Evolutionary conservation across 768 basidiomycete genomes (phyloP), one percentile per base, ranked within the genome.

Genomic region (Lentinula sp.): DNA sequence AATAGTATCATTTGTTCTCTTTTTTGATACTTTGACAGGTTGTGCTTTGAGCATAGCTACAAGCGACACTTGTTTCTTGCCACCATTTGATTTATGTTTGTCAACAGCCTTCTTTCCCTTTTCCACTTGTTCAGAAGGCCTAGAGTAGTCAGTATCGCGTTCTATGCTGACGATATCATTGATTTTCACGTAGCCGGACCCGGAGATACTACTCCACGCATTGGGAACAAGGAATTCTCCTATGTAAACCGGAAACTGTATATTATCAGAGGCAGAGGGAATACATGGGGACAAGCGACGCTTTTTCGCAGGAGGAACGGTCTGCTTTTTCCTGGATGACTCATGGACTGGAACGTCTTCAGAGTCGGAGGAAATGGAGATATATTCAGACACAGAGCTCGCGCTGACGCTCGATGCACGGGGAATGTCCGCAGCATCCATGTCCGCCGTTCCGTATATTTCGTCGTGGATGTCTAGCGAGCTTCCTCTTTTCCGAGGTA

Each of bases 121-220:
- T 49, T 52, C 61, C 18, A 64, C 63, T 43, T 5, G 7, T 28
- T 42, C 39, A 35, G 67, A 23, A 57, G 74, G 73, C 60, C 65
- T 68, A n/a, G 67, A 59, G 9, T 68, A 6, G 43, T 60, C 56
- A 32, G 69, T 72, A 49, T 91, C 87, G 48, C 88, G 79, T 65
- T 83, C 80, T 9, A 91, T 74, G 51, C 68, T 66, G 23, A 91
- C 73, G 23, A 77, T 68, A n/a, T 91, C 89, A n/a, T 83, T 82
- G 21, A 74, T 62, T 62, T 84, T 84, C 40, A 89, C 76, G 62
- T 91, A 90, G 3, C 87, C 86, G 65, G 79, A 84, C 1, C 90
- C 90, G 53, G 82, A 87, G 13, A 82, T 87, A 43, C 86, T 91
- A 64, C 88, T 89, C 88, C 88, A 92, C 9, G 88, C 90, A 66